Evolutionary conservation across 768 basidiomycete genomes (phyloP).

Genomic region (Lactarius psammicola): DNA sequence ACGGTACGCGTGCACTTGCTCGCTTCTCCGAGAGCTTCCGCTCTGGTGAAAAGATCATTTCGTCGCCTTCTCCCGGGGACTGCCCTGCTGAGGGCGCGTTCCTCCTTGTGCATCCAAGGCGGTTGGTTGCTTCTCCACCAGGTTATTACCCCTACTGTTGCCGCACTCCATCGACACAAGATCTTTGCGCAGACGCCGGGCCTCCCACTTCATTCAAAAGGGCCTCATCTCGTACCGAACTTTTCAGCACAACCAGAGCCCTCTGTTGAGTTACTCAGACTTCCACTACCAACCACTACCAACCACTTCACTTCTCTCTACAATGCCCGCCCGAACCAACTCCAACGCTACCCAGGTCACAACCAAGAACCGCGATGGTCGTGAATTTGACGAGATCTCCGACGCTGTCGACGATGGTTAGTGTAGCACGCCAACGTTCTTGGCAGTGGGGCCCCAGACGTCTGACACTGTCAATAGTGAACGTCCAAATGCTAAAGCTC

Average conservation of each 20-base stretch:
- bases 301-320: neutral
- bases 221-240: neutral
- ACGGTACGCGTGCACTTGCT: neutral
- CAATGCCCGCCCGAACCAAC: constrained; percentile 24
- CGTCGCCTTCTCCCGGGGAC: constrained; percentile 22
- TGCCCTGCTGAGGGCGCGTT: neutral
- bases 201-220: constrained; percentile 14
- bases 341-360: neutral
- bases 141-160: neutral
- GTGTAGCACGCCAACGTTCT: constrained; percentile 27
- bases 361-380: constrained; percentile 31
- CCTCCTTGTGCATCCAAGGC: constrained; percentile 5
- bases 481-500: constrained; percentile 59
- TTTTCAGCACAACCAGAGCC: constrained; percentile 16
- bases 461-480: constrained; percentile 46
- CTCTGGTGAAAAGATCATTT: constrained; percentile 5
- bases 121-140: neutral
- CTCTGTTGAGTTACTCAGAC: constrained; percentile 5
- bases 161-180: constrained; percentile 8
- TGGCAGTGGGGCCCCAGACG: neutral
- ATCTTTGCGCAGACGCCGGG: constrained; percentile 22
- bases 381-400: constrained; percentile 43
- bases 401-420: constrained; percentile 51
- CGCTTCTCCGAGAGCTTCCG: constrained; percentile 16
- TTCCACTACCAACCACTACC: neutral